Conservation (phyloP, 1,284 basidiomycete species). For the Cryptococcus hybrid region DNA sequence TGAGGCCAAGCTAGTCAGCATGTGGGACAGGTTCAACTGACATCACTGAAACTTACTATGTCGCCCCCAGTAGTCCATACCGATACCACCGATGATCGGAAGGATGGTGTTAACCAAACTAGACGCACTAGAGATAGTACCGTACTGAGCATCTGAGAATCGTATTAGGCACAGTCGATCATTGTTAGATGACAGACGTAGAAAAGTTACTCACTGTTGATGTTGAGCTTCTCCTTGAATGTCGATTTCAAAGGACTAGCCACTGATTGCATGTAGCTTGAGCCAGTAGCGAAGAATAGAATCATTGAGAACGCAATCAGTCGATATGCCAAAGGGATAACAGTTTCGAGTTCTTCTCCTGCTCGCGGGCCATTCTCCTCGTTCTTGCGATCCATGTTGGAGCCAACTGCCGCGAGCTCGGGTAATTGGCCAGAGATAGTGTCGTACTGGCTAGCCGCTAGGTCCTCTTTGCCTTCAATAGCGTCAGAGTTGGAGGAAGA, state of each 20-base stretch:
- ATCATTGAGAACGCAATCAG: constrained; percentile 31
- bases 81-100: constrained; percentile 51
- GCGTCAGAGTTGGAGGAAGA: neutral
- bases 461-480: neutral
- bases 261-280: constrained; percentile 28
- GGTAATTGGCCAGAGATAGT: neutral
- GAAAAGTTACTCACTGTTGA: constrained; percentile 35
- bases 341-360: constrained; percentile 26
- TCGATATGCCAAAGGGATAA: constrained; percentile 18
- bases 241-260: constrained; percentile 47
- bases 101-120: constrained; percentile 50
- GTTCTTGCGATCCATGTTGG: neutral
- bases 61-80: constrained; percentile 50
- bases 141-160: constrained; percentile 46
- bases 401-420: neutral
- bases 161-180: neutral
- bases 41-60: constrained; percentile 23
- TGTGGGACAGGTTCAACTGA: neutral
- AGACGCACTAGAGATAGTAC: constrained; percentile 45
- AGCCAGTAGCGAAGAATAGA: constrained; percentile 39
- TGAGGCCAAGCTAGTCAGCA: neutral
- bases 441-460: neutral
- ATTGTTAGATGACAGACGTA: neutral
- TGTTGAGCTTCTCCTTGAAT: constrained; percentile 35
- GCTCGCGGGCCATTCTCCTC: neutral